Conservation (phyloP, 352 stramenopile genomes). For the Nothophytophthora sp. region DNA sequence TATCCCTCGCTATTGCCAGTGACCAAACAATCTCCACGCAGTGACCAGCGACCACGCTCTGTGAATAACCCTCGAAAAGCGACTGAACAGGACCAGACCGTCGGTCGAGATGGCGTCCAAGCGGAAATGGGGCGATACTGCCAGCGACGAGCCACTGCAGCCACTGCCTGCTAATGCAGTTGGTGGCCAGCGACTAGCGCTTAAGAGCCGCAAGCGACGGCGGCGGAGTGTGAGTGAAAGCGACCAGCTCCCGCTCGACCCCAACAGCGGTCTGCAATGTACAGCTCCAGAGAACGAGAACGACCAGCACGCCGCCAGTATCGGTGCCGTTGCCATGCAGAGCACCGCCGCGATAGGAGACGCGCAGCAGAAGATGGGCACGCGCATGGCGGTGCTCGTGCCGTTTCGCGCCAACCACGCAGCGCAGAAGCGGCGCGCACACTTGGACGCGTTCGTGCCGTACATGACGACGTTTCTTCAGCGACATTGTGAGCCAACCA, state of each 20-base stretch:
- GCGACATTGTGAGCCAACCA: constrained; percentile 22
- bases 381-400: constrained; percentile 88
- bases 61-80: too few relatives aligned
- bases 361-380: constrained; percentile 13
- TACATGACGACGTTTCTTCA: constrained; percentile 91
- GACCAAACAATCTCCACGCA: too few relatives aligned
- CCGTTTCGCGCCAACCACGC: constrained; percentile 93
- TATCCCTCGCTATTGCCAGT: not conserved
- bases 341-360: constrained; percentile 11
- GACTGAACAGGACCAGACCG: too few relatives aligned
- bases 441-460: constrained; percentile 91
- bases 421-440: constrained; percentile 84
- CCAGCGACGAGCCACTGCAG: not conserved
- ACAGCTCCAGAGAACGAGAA: too few relatives aligned
- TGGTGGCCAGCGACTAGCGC: too few relatives aligned
- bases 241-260: too few relatives aligned
- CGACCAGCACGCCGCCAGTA: too few relatives aligned
- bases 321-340: not conserved
- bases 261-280: too few relatives aligned
- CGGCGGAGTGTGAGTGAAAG: too few relatives aligned
- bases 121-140: not conserved
- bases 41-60: too few relatives aligned
- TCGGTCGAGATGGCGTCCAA: not conserved
- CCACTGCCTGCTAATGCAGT: not conserved
- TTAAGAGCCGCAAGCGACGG: too few relatives aligned